phyloP scores from a whole-genome alignment of 495 filamentous ascomycete genomes.

The Penicillium cosmopolitanum region DNA sequence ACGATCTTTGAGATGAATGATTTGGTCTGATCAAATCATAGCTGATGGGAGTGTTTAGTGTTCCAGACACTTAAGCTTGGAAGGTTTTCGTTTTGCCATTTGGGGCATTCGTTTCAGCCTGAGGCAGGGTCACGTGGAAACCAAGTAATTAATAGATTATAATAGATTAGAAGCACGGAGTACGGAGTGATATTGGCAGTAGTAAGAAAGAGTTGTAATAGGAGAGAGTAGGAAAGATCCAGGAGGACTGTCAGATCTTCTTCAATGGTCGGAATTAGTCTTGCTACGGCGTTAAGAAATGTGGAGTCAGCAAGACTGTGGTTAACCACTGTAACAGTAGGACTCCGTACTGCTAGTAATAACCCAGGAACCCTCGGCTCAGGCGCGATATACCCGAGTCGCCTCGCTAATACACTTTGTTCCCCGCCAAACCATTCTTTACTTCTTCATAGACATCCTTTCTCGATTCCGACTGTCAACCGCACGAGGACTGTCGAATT shows the following conservation, averaged over 20 bases:
- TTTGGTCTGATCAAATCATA: not conserved
- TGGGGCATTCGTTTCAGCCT: slow-evolving; percentile 2
- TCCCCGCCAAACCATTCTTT: slow-evolving; percentile 13
- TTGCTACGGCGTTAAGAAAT: not conserved
- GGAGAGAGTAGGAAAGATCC: too few species aligned
- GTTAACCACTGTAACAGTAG: too few species aligned
- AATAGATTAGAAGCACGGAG: too few species aligned
- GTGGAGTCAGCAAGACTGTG: not conserved
- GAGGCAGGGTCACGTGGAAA: slow-evolving; percentile 2
- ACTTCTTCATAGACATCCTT: not conserved
- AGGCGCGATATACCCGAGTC: slow-evolving; percentile 26
- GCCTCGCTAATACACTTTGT: slow-evolving; percentile 2
- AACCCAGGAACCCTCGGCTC: slow-evolving; percentile 21
- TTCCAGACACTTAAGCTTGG: not conserved
- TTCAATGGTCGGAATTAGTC: not conserved
- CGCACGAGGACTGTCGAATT: not conserved
- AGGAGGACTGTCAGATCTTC: too few species aligned
- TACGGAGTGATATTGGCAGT: not conserved
- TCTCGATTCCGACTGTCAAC: not conserved
- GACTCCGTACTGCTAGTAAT: too few species aligned
- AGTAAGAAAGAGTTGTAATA: too few species aligned
- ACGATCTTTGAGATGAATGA: too few species aligned
- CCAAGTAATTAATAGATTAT: not conserved
- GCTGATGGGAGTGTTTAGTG: not conserved
- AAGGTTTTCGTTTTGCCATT: slow-evolving; percentile 1